Percentiles rank a stretch among this genome's conserved stretches.
Evolutionary conservation across 352 stramenopile genomes (phyloP).

Genomic region (Globisporangium mamillatum): DNA sequence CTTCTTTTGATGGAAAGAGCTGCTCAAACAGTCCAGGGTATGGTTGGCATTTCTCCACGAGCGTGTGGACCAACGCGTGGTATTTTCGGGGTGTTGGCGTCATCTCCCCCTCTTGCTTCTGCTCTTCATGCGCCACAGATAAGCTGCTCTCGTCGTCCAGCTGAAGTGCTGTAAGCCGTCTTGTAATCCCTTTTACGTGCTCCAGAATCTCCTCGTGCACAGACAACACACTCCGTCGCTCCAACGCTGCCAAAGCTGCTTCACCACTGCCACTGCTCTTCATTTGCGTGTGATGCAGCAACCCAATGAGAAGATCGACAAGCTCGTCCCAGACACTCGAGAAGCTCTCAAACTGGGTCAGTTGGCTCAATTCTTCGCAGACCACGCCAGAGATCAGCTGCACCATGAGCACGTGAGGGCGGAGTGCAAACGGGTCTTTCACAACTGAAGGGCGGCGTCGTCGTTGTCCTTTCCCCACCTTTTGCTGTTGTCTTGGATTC

Average conservation of each 20-base stretch:
- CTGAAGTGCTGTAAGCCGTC: slow-evolving; percentile 45
- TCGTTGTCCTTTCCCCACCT: slow-evolving; percentile 18
- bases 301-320: slow-evolving; percentile 47
- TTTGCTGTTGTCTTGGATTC: background rate
- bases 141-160: slow-evolving; percentile 16
- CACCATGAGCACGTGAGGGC: slow-evolving; percentile 54
- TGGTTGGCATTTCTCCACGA: slow-evolving; percentile 56
- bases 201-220: slow-evolving; percentile 75
- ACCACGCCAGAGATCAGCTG: slow-evolving; percentile 64
- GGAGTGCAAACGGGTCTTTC: slow-evolving; percentile 57
- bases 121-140: background rate
- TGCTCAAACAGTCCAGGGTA: slow-evolving; percentile 42
- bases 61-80: slow-evolving; percentile 43
- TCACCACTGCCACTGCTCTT: slow-evolving; percentile 22
- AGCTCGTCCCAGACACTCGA: slow-evolving; percentile 51
- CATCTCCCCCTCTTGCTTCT: background rate
- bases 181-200: slow-evolving; percentile 58
- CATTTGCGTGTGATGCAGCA: slow-evolving; percentile 50
- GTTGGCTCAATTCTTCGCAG: slow-evolving; percentile 53
- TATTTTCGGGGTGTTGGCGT: background rate
- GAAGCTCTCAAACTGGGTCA: slow-evolving; percentile 41
- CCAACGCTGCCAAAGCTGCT: slow-evolving; percentile 45
- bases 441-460: slow-evolving; percentile 43
- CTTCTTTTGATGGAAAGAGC: slow-evolving; percentile 53
- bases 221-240: slow-evolving; percentile 58